Evolutionary conservation across 1,284 basidiomycete species (phyloP).

Genomic region (Cutaneotrichosporon sp.): DNA sequence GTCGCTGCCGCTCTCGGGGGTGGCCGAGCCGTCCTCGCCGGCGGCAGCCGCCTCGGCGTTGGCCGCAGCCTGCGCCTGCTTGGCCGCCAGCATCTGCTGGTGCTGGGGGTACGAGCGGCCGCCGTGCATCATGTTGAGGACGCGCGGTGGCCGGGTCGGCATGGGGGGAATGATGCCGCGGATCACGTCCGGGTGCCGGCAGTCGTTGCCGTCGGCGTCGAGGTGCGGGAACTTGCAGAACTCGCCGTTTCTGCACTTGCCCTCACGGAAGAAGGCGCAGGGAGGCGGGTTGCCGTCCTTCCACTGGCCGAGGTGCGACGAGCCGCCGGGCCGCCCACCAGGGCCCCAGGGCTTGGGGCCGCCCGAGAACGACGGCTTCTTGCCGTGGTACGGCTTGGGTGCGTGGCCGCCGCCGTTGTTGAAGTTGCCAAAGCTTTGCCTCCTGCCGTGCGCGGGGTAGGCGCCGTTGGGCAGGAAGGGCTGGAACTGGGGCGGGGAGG

Average conservation of each 20-base stretch:
- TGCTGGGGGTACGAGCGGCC: slow-evolving; percentile 37
- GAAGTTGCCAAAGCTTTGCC: slow-evolving; percentile 29
- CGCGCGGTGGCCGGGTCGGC: slow-evolving; percentile 33
- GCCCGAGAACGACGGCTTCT: slow-evolving; percentile 51
- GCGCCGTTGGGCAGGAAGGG: slow-evolving; percentile 28
- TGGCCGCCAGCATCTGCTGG: slow-evolving; percentile 20
- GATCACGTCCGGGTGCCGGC: slow-evolving; percentile 52
- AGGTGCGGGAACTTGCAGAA: slow-evolving; percentile 55
- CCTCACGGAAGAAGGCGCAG: slow-evolving; percentile 51
- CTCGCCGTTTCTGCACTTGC: slow-evolving; percentile 53
- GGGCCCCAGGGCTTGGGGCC: slow-evolving; percentile 39
- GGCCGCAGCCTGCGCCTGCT: slow-evolving; percentile 17
- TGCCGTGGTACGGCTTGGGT: slow-evolving; percentile 39
- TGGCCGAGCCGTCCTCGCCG: slow-evolving; percentile 13
- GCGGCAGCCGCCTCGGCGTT: slow-evolving; percentile 13
- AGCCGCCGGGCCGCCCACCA: slow-evolving; percentile 23
- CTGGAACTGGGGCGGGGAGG: slow-evolving; percentile 34
- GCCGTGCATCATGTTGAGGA: slow-evolving; percentile 33
- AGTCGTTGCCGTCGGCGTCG: slow-evolving; percentile 49
- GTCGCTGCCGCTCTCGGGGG: slow-evolving; percentile 24
- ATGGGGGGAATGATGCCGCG: slow-evolving; percentile 46
- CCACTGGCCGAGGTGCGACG: slow-evolving; percentile 45
- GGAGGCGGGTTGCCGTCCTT: slow-evolving; percentile 54
- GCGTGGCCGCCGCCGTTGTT: slow-evolving; percentile 16
- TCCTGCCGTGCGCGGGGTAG: slow-evolving; percentile 16